phyloP scores from a whole-genome alignment of 306 rosid species.

The Aeschynomene evenia region DNA sequence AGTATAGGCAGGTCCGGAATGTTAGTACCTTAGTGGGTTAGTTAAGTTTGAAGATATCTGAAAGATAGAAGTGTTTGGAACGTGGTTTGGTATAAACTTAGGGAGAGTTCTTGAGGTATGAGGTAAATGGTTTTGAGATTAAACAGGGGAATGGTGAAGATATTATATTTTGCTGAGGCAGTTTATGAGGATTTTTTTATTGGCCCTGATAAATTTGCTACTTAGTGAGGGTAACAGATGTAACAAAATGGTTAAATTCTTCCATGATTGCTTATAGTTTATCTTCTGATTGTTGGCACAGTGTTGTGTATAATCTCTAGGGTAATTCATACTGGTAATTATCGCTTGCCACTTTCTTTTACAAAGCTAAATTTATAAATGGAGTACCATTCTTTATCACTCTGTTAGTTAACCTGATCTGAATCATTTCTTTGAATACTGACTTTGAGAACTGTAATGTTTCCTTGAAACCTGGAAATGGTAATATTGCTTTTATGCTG shows the following conservation, averaged over 20 bases:
- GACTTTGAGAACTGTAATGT: neutral
- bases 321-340: neutral
- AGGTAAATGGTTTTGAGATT: conserved; percentile 10
- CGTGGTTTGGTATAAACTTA: neutral
- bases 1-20: neutral
- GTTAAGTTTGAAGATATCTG: neutral
- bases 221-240: neutral
- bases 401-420: neutral
- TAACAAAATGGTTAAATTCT: neutral
- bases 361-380: neutral
- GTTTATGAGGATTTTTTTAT: neutral
- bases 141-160: neutral
- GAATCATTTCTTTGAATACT: neutral
- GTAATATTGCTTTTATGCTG: neutral
- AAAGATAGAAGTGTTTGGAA: neutral
- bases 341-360: neutral
- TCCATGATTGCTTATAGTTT: neutral
- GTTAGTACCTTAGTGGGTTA: neutral
- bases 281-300: neutral
- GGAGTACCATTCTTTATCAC: neutral
- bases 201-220: neutral
- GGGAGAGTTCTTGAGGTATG: neutral
- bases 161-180: conserved; percentile 5
- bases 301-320: neutral
- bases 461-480: no score